A percentile compares a stretch with the other conserved stretches of the same genome.
These are phyloP conservation scores for Pseudogymnoascus sp. DNA, from an alignment of 2,329 filamentous ascomycete species.

Conservation along the genomic window DNA sequence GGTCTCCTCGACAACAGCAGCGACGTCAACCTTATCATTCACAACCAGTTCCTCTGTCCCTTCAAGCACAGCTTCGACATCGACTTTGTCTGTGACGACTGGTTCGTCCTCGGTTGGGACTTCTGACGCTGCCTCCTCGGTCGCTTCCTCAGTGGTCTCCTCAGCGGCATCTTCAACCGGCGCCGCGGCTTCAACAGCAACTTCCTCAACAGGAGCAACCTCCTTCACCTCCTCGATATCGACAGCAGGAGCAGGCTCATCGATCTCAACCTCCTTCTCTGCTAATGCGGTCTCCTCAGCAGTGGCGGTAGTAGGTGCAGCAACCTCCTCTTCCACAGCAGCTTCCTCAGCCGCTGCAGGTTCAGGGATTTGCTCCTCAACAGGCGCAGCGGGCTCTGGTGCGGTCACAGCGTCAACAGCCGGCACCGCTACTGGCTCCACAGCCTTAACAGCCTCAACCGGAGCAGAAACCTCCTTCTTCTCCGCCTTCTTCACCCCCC, in stretches of 20 bases:
- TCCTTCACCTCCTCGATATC: slow-evolving; percentile 11
- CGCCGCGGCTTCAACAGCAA: slow-evolving; percentile 6
- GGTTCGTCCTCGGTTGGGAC: background rate
- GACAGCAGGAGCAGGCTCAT: slow-evolving; percentile 12
- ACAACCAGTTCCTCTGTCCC: background rate
- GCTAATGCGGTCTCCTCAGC: slow-evolving; percentile 20
- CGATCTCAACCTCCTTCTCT: slow-evolving; percentile 17
- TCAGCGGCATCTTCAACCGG: background rate
- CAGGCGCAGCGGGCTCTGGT: slow-evolving; percentile 9
- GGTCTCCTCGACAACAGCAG: background rate
- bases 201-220: slow-evolving; percentile 13
- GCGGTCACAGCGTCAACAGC: slow-evolving; percentile 13
- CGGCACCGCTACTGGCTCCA: background rate
- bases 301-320: slow-evolving; percentile 16
- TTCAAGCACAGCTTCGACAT: background rate
- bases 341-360: slow-evolving; percentile 18
- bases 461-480: slow-evolving; percentile 11
- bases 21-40: background rate
- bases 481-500: slow-evolving; percentile 9
- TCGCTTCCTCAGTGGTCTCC: background rate
- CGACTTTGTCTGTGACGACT: background rate
- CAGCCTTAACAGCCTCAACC: slow-evolving; percentile 11
- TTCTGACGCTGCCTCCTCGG: background rate
- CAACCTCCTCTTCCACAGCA: slow-evolving; percentile 18
- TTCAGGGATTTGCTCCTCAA: slow-evolving; percentile 14